Conservation (phyloP, 768 basidiomycete species). For the Lentinus brumalis region DNA sequence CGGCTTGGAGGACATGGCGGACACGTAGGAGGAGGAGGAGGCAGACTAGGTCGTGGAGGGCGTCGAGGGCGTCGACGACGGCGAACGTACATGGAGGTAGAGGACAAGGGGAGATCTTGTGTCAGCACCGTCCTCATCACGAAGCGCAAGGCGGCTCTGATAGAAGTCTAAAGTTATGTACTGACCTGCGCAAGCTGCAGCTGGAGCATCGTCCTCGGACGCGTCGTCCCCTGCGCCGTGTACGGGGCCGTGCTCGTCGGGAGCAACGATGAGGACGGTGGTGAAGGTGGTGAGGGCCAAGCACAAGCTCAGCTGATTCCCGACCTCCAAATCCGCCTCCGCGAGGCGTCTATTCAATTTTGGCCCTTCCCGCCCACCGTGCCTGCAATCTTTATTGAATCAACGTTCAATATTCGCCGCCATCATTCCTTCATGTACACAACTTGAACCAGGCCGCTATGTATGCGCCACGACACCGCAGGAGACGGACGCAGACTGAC, state of each 20-base stretch:
- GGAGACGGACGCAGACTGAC: too few relatives aligned
- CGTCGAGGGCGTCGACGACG: conserved; percentile 3
- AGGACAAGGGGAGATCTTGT: conserved; percentile 13
- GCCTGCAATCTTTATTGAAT: not conserved
- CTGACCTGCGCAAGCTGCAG: conserved; percentile 22
- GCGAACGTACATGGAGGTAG: conserved; percentile 8
- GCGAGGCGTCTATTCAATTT: conserved; percentile 23
- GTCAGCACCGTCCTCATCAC: conserved; percentile 22
- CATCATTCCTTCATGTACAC: too few relatives aligned
- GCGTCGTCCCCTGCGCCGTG: conserved; percentile 9
- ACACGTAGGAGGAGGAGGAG: conserved; percentile 13
- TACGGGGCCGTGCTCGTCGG: conserved; percentile 10
- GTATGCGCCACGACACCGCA: too few relatives aligned
- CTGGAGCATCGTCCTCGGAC: conserved; percentile 15
- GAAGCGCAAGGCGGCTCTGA: conserved; percentile 21
- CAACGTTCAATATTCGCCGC: too few relatives aligned
- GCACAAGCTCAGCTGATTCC: not conserved
- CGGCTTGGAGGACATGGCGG: conserved; percentile 5
- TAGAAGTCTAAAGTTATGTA: conserved; percentile 12
- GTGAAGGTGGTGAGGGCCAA: not conserved
- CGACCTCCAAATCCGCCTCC: conserved; percentile 1
- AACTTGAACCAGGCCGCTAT: too few relatives aligned
- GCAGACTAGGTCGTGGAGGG: conserved; percentile 8
- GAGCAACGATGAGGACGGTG: conserved; percentile 3
- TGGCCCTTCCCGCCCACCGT: conserved; percentile 15